Evolutionary conservation across 2,329 filamentous ascomycete species (phyloP).

Genomic region (Chrysosporium keratinophilum): DNA sequence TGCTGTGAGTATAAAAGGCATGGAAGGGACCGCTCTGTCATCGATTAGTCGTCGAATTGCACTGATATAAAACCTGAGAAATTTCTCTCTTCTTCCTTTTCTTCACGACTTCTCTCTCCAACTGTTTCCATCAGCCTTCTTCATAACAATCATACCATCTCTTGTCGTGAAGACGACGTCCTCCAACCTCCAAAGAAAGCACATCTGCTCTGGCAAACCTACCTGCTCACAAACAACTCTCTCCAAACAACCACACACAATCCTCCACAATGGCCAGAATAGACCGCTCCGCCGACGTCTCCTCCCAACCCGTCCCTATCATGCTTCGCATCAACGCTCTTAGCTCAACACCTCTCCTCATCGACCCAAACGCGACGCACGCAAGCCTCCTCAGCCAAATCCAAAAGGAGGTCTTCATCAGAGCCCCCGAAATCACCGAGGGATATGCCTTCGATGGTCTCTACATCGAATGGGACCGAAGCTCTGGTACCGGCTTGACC

Average conservation of each 20-base stretch:
- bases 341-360: slow-evolving; percentile 12
- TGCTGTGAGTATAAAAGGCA: not conserved
- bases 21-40: not conserved
- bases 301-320: slow-evolving; percentile 7
- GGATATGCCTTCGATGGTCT: slow-evolving; percentile 14
- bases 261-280: slow-evolving; percentile 9
- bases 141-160: not conserved
- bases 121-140: no score
- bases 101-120: no score
- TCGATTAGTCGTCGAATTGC: no score
- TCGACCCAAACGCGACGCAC: slow-evolving; percentile 7
- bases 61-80: no score
- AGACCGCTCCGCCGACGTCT: not conserved
- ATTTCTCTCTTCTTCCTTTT: no score
- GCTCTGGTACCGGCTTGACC: not conserved
- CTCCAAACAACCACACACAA: not conserved
- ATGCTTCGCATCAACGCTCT: slow-evolving; percentile 15
- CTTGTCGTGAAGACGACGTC: not conserved
- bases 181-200: not conserved
- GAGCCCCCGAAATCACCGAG: slow-evolving; percentile 7
- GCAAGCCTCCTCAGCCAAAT: slow-evolving; percentile 11
- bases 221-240: not conserved
- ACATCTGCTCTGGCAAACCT: not conserved
- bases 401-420: slow-evolving; percentile 11
- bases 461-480: slow-evolving; percentile 15